Conservation (phyloP, 129 eudicot genomes). For the Arctium minus region DNA sequence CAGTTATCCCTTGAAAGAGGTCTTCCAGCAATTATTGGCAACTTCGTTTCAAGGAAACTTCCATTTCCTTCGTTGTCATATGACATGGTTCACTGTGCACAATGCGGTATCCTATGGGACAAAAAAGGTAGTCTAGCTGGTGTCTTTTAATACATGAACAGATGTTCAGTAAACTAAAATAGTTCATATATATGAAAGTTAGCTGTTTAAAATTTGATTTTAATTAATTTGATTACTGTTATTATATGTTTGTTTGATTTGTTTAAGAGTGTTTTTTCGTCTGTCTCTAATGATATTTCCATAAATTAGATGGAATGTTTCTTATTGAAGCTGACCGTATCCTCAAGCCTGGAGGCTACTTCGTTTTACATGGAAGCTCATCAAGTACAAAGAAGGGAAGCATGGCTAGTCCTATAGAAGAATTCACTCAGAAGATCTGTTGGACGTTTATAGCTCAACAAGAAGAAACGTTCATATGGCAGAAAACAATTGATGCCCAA, state of each 20-base stretch:
- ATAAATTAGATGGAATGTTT: conserved; percentile 65
- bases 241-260: not conserved
- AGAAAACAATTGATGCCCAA: conserved; percentile 72
- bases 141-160: not conserved
- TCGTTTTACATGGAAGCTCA: conserved; percentile 70
- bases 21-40: conserved; percentile 90
- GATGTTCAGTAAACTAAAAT: not conserved
- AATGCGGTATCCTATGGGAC: conserved; percentile 94
- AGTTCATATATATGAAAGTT: not conserved
- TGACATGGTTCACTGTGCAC: conserved; percentile 99
- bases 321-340: conserved; percentile 90
- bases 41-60: conserved; percentile 79
- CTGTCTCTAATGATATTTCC: conserved; percentile 18
- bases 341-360: conserved; percentile 92
- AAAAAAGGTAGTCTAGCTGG: conserved; percentile 51
- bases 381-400: conserved; percentile 51
- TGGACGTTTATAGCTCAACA: conserved; percentile 84
- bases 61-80: conserved; percentile 93
- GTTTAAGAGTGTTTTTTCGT: not conserved
- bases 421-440: conserved; percentile 61
- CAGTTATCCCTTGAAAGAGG: conserved; percentile 97
- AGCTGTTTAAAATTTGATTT: not conserved
- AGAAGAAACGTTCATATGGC: conserved; percentile 96
- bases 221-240: not conserved
- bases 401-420: conserved; percentile 64